phyloP scores from a whole-genome alignment of 345 rosid species.

The Cardamine resedifolia region DNA sequence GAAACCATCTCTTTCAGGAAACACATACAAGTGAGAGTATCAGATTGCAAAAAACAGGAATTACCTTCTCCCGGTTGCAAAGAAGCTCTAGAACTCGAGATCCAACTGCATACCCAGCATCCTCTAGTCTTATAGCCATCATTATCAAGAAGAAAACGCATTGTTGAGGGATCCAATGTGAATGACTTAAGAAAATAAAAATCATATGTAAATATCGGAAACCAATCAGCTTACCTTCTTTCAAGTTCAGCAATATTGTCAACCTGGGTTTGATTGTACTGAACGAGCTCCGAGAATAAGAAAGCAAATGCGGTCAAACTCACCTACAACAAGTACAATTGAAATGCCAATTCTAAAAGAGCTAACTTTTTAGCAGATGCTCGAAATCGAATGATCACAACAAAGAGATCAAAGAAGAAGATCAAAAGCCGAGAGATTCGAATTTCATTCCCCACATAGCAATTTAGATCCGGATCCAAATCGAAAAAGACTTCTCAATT shows the following conservation, averaged over 20 bases:
- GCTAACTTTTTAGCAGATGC: neutral
- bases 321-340: slow-evolving; percentile 44
- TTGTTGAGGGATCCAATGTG: neutral
- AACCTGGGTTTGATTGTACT: slow-evolving; percentile 95
- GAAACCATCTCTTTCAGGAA: neutral
- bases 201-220: neutral
- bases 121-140: slow-evolving; percentile 66
- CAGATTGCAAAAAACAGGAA: neutral
- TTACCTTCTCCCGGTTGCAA: slow-evolving; percentile 86
- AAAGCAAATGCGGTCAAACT: slow-evolving; percentile 57
- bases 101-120: slow-evolving; percentile 94
- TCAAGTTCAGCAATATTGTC: slow-evolving; percentile 95
- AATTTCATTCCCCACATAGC: neutral
- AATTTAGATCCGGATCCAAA: slow-evolving; percentile 28
- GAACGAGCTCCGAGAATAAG: slow-evolving; percentile 86
- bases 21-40: neutral
- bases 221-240: slow-evolving; percentile 54
- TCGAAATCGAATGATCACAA: neutral
- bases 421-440: neutral
- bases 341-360: neutral
- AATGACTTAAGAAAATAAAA: neutral
- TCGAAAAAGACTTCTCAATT: slow-evolving; percentile 4
- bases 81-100: slow-evolving; percentile 89
- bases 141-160: slow-evolving; percentile 1
- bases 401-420: neutral